Conservation (phyloP, 208 protist genomes). For the Willaertia magna region DNA sequence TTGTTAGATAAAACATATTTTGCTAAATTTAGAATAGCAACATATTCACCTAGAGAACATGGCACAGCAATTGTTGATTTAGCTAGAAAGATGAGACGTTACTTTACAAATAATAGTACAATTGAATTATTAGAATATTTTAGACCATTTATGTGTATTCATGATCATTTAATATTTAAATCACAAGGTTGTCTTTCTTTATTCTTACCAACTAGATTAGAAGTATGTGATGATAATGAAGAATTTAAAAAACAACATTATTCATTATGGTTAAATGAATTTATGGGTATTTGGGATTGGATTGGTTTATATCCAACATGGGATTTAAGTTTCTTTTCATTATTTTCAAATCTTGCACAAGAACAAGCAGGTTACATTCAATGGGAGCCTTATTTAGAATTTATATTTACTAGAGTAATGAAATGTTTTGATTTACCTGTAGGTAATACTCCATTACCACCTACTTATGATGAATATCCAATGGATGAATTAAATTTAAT, state of each 20-base stretch:
- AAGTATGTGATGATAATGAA: background rate
- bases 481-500: background rate
- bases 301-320: background rate
- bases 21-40: background rate
- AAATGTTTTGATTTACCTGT: conserved; percentile 7
- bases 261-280: background rate
- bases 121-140: background rate
- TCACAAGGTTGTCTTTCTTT: background rate
- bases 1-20: background rate
- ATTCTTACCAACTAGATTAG: background rate
- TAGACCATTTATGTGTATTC: background rate
- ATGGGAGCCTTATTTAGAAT: background rate
- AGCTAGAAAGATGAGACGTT: background rate
- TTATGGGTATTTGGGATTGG: background rate
- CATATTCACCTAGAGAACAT: conserved; percentile 1
- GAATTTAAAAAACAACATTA: background rate
- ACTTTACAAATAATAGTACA: background rate
- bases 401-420: background rate
- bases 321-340: background rate
- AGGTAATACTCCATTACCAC: background rate
- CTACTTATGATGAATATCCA: conserved; percentile 8
- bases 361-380: conserved; percentile 1
- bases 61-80: background rate
- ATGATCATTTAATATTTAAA: background rate
- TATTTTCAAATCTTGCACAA: background rate